phyloP scores from a whole-genome alignment of 2,329 filamentous ascomycete species.

The Fusarium protoensiforme region DNA sequence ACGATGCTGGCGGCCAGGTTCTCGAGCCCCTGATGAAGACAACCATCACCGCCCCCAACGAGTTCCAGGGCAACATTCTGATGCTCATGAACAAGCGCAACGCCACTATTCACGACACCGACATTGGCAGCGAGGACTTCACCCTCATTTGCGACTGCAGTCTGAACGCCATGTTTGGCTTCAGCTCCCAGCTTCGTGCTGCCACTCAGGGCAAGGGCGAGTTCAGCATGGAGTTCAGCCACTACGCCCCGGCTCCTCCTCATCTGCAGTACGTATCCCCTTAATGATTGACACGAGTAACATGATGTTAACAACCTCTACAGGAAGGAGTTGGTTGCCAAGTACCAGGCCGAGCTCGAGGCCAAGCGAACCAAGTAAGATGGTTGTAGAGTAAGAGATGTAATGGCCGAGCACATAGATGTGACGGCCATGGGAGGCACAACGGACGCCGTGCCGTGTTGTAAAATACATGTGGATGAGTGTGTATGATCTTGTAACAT shows the following conservation, averaged over 20 bases:
- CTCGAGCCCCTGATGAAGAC: conserved; percentile 99
- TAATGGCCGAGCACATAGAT: conserved; percentile 2
- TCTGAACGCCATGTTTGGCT: conserved; percentile 97
- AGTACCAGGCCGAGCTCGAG: conserved; percentile 69
- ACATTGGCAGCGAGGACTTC: conserved; percentile 94
- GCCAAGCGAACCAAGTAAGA: conserved; percentile 65
- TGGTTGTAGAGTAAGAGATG: neutral
- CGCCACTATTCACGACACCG: conserved; percentile 93
- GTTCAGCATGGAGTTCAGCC: conserved; percentile 98
- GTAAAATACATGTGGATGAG: conserved; percentile 39
- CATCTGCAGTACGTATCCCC: conserved; percentile 81
- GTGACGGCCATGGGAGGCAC: conserved; percentile 7
- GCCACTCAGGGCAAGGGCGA: conserved; percentile 98
- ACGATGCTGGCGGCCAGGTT: conserved; percentile 81
- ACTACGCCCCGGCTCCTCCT: conserved; percentile 87
- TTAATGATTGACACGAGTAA: neutral
- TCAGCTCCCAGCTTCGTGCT: conserved; percentile 89
- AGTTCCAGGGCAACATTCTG: conserved; percentile 97
- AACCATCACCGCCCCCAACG: conserved; percentile 91
- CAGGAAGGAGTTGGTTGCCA: conserved; percentile 69
- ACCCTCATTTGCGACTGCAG: conserved; percentile 92
- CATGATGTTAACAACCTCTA: conserved; percentile 19
- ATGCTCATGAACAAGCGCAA: conserved; percentile 97
- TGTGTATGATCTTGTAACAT: conserved; percentile 44
- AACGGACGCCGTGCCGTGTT: conserved; percentile 19